Conservation (phyloP, 805 yeast species). For the Candida succiphila region DNA sequence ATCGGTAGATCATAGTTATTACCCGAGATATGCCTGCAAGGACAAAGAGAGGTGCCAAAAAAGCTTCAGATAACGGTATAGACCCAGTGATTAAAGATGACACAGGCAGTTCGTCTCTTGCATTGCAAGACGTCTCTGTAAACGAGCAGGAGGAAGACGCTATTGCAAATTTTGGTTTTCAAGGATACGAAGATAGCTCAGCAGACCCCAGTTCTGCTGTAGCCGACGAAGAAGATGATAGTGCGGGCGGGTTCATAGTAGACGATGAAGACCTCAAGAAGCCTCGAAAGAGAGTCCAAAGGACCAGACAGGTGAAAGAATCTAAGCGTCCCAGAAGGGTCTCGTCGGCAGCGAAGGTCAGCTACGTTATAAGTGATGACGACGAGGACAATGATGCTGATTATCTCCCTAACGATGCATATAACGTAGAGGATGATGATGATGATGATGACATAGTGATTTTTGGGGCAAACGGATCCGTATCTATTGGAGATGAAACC, state of each 20-base stretch:
- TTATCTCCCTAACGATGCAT: conserved; percentile 18
- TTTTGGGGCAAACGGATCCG: not conserved
- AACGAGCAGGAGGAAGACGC: too few relatives aligned
- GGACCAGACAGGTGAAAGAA: conserved; percentile 5
- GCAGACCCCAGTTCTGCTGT: too few relatives aligned
- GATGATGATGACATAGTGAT: conserved; percentile 6
- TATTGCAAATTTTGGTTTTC: too few relatives aligned
- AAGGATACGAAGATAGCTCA: too few relatives aligned
- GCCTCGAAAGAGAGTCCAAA: conserved; percentile 10
- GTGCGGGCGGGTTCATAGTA: not conserved
- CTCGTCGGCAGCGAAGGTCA: not conserved
- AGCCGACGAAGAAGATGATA: conserved; percentile 1
- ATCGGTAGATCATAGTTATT: too few relatives aligned
- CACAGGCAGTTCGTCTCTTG: too few relatives aligned
- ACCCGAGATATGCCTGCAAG: too few relatives aligned
- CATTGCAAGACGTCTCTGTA: too few relatives aligned
- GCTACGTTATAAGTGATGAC: conserved; percentile 2
- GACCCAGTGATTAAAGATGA: too few relatives aligned
- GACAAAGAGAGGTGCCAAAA: too few relatives aligned
- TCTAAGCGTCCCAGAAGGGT: too few relatives aligned
- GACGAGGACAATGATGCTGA: conserved; percentile 7
- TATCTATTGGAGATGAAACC: conserved; percentile 3
- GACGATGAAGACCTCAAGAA: not conserved
- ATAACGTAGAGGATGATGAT: conserved; percentile 14
- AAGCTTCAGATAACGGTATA: too few relatives aligned